phyloP scores from a whole-genome alignment of 495 filamentous ascomycete species.

The Cercophora scortea region DNA sequence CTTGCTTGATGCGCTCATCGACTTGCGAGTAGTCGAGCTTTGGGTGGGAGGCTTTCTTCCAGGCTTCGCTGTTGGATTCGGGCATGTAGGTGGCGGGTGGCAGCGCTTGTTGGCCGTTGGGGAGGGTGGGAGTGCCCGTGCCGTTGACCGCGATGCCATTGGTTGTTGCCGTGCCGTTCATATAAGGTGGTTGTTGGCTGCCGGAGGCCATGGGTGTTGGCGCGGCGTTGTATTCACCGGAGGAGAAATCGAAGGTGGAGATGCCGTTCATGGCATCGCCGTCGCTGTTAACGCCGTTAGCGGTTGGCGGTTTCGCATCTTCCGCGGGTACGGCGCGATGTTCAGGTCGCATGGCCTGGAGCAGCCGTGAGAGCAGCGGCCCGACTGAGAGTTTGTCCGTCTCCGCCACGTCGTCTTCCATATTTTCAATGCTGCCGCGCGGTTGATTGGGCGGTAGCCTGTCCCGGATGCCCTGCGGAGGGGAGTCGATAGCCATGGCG shows the following conservation, averaged over 20 bases:
- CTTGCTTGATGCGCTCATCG: conserved; percentile 82
- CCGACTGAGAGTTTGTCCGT: conserved; percentile 88
- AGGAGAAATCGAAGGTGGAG: conserved; percentile 10
- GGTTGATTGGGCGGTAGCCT: conserved; percentile 71
- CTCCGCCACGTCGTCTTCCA: conserved; percentile 78
- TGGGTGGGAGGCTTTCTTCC: conserved; percentile 48
- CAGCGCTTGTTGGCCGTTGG: conserved; percentile 28
- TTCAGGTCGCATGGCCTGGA: conserved; percentile 77
- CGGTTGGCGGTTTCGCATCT: conserved; percentile 31
- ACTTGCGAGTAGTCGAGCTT: conserved; percentile 77
- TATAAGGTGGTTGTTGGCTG: neutral
- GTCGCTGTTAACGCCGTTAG: conserved; percentile 52
- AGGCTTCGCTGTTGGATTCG: conserved; percentile 53
- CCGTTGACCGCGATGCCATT: conserved; percentile 31
- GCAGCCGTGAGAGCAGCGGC: conserved; percentile 73
- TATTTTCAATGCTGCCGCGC: conserved; percentile 71
- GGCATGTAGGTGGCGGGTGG: conserved; percentile 71
- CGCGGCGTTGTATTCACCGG: conserved; percentile 1
- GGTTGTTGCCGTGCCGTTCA: conserved; percentile 37
- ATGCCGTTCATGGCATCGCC: conserved; percentile 30
- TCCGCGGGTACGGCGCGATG: conserved; percentile 56
- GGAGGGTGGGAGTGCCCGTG: neutral
- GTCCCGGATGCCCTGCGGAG: conserved; percentile 44
- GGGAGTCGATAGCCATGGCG: conserved; percentile 56
- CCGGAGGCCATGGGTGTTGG: neutral